Conservation (phyloP, 768 basidiomycete species). For the Calocera viscosa region DNA sequence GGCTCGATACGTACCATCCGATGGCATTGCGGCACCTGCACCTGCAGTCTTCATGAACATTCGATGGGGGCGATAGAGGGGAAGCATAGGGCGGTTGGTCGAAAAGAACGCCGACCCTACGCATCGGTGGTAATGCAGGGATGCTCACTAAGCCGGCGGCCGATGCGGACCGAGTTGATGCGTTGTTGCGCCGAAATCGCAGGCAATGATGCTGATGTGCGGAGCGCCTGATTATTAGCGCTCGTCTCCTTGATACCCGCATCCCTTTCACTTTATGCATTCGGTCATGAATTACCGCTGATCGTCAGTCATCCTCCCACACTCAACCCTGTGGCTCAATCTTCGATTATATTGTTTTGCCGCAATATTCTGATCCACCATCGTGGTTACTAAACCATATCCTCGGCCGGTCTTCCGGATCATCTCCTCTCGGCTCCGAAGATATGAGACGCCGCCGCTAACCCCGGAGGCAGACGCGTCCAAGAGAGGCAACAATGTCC, state of each 20-base stretch:
- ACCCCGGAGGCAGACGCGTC: too few species aligned
- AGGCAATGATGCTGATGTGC: neutral
- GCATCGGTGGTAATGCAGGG: neutral
- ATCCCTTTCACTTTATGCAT: neutral
- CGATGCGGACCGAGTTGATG: neutral
- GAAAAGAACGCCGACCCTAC: neutral
- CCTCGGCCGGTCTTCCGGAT: too few species aligned
- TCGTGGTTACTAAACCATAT: too few species aligned
- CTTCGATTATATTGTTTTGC: too few species aligned
- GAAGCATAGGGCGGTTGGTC: neutral
- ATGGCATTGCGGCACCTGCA: constrained; percentile 1
- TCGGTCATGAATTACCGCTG: neutral
- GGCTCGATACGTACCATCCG: constrained; percentile 10
- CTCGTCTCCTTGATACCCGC: neutral
- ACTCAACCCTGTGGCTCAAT: neutral
- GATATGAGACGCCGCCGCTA: too few species aligned
- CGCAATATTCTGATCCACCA: too few species aligned
- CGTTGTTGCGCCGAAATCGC: neutral
- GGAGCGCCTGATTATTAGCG: neutral
- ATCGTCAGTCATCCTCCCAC: neutral
- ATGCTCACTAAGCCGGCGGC: neutral
- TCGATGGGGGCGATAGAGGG: neutral
- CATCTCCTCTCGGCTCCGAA: too few species aligned
- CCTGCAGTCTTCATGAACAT: neutral
- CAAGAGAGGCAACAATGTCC: too few species aligned